Base-by-base conservation (phyloP, 2,329 filamentous ascomycete species). In the Alternaria dauci region DNA sequence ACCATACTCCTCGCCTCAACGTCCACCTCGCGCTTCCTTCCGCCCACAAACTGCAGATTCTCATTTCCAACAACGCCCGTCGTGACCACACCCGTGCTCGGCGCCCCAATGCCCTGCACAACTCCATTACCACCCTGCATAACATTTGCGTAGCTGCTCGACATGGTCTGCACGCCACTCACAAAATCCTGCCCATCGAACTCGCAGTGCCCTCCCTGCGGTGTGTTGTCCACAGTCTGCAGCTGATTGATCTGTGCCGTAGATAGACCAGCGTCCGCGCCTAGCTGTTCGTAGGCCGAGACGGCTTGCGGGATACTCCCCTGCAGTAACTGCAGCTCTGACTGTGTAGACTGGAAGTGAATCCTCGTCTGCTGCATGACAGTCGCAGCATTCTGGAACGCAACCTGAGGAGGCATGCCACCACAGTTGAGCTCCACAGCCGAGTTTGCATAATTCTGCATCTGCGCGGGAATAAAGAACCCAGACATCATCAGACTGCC, bases 401-500 rank as follows among this genome's bases (percentile, higher is more conserved):
- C 65, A 30, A 88, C 85, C 66, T 87, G 85, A 1, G 86, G 86
- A 20, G 76, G 67, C 61, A 88, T 71, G 2, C 73, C 86, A 47
- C 85, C 86, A 69, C 86, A 88, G 71, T 86, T 86, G 14, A 88
- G 77, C 46, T 87, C 75, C 0, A 87, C 83, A 2, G 85, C 86
- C 20, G 76, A 79, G 54, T 82, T 83, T 25, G 79, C 76, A 56
- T 80, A 86, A 58, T 83, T 81, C 53, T 81, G 77, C 79, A 86
- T 84, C 65, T 85, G 85, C 0, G 82, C 82, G 5, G 86, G 86
- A 61, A 88, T 81, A 73, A 88, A 86, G 78, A 87, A 87, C 8
- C 85, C 85, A 1, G 79, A 81, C 34, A 88, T 81, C 32, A 86
- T 75, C 20, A 88, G 79, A 4, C 80, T 78, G 18, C 86, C 86